Conservation (phyloP, 2,329 filamentous ascomycete species). For the Fusarium sp. region DNA sequence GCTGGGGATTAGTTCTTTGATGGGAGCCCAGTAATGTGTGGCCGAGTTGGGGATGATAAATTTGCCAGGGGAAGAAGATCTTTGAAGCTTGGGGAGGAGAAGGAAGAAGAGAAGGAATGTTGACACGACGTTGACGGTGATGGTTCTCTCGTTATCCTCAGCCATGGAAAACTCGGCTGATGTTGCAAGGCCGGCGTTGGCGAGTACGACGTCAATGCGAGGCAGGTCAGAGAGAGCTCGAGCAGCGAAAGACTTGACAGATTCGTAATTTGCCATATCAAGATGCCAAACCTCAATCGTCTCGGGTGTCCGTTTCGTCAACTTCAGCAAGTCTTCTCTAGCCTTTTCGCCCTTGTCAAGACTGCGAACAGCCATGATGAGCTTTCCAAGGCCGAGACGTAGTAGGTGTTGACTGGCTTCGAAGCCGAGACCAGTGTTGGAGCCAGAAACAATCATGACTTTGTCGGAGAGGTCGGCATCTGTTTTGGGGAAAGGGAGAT, state of each 20-base stretch:
- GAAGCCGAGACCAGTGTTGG: constrained; percentile 57
- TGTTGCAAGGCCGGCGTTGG: constrained; percentile 59
- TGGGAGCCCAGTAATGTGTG: constrained; percentile 45
- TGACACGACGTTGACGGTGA: constrained; percentile 53
- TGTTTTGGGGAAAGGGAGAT: constrained; percentile 41
- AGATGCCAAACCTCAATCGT: constrained; percentile 61
- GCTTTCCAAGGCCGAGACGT: constrained; percentile 48
- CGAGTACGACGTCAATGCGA: constrained; percentile 59
- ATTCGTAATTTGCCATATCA: constrained; percentile 61
- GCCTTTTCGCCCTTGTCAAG: constrained; percentile 58
- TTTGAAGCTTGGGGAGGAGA: constrained; percentile 46
- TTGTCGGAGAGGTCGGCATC: constrained; percentile 40
- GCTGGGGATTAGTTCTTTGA: constrained; percentile 40
- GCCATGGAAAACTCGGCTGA: constrained; percentile 48
- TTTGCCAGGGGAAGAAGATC: constrained; percentile 19
- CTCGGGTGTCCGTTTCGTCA: background rate
- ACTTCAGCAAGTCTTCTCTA: constrained; percentile 49
- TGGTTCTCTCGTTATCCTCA: constrained; percentile 62
- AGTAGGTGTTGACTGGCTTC: constrained; percentile 54
- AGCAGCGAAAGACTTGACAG: constrained; percentile 56
- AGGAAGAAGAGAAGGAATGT: constrained; percentile 43
- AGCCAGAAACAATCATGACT: constrained; percentile 56
- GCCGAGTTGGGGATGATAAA: constrained; percentile 44
- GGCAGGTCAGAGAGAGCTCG: constrained; percentile 46
- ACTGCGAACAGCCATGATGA: constrained; percentile 56